phyloP scores from a whole-genome alignment of 2,329 filamentous ascomycete genomes.

The Diaporthe sp. region DNA sequence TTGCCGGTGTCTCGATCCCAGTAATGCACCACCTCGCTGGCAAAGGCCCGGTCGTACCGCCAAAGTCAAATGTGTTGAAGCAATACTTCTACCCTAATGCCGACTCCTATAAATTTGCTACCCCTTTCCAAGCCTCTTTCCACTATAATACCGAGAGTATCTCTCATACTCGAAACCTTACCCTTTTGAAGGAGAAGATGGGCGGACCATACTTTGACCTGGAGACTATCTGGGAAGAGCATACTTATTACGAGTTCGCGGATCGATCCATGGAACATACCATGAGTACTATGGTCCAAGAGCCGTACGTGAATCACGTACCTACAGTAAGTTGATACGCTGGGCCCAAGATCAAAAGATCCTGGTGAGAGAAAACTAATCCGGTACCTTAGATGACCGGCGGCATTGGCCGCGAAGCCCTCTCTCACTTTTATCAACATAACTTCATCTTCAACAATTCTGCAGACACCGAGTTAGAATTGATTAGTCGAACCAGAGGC shows the following conservation, averaged over 20 bases:
- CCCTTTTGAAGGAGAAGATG: slow-evolving; percentile 74
- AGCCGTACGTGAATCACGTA: slow-evolving; percentile 77
- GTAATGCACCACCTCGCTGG: slow-evolving; percentile 37
- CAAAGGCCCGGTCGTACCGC: background rate
- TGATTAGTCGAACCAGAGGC: slow-evolving; percentile 79
- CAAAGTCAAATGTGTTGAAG: background rate
- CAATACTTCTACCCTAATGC: slow-evolving; percentile 34
- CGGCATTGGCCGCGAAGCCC: slow-evolving; percentile 73
- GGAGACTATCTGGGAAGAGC: slow-evolving; percentile 84
- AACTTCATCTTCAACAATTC: slow-evolving; percentile 84
- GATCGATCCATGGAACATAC: slow-evolving; percentile 78
- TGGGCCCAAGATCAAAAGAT: no score
- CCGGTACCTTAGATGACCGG: slow-evolving; percentile 65
- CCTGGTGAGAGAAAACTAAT: background rate
- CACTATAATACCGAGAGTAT: slow-evolving; percentile 51
- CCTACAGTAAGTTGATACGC: slow-evolving; percentile 67
- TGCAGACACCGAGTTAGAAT: slow-evolving; percentile 74
- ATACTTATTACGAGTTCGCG: slow-evolving; percentile 79
- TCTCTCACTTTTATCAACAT: slow-evolving; percentile 78
- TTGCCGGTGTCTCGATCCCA: slow-evolving; percentile 26
- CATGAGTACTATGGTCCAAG: slow-evolving; percentile 67
- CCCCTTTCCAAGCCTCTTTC: slow-evolving; percentile 42
- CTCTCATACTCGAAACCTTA: slow-evolving; percentile 75
- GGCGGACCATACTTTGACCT: slow-evolving; percentile 79
- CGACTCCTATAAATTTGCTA: slow-evolving; percentile 35